Conservation (phyloP, 495 filamentous ascomycete genomes). For the Penicillium desertorum region DNA sequence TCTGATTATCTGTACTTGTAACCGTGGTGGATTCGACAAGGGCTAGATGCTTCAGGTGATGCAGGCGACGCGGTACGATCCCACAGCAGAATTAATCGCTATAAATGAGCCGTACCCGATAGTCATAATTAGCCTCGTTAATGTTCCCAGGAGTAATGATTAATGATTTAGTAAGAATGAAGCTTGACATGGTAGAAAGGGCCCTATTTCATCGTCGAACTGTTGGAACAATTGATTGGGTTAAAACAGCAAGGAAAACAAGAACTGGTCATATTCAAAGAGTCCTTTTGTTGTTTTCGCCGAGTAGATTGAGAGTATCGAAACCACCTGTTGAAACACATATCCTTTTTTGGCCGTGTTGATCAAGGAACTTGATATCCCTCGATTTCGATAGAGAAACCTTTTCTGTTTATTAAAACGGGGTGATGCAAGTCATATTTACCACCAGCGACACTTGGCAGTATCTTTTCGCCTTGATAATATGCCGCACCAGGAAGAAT, state of each 20-base stretch:
- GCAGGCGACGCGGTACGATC: constrained; percentile 14
- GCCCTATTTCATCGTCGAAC: background rate
- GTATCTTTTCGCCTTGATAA: background rate
- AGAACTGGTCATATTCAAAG: background rate
- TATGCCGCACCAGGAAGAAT: background rate
- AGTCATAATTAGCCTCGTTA: background rate
- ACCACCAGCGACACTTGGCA: background rate
- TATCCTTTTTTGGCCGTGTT: background rate
- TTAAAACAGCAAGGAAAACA: background rate
- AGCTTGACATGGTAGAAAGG: background rate
- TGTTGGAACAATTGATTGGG: background rate
- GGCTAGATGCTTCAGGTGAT: constrained; percentile 10
- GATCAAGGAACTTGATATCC: background rate
- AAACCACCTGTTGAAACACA: background rate
- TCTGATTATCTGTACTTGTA: background rate
- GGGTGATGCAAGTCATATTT: constrained; percentile 8
- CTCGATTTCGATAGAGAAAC: background rate
- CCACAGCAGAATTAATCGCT: constrained; percentile 4
- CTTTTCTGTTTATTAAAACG: background rate
- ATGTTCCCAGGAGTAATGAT: background rate
- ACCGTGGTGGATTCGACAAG: constrained; percentile 4
- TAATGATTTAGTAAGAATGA: background rate
- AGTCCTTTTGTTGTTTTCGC: background rate
- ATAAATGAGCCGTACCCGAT: background rate
- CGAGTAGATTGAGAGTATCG: background rate